These are phyloP conservation scores for Dictyostelium capitatum DNA, from an alignment of 78 protist genomes.

Conservation along the genomic window DNA sequence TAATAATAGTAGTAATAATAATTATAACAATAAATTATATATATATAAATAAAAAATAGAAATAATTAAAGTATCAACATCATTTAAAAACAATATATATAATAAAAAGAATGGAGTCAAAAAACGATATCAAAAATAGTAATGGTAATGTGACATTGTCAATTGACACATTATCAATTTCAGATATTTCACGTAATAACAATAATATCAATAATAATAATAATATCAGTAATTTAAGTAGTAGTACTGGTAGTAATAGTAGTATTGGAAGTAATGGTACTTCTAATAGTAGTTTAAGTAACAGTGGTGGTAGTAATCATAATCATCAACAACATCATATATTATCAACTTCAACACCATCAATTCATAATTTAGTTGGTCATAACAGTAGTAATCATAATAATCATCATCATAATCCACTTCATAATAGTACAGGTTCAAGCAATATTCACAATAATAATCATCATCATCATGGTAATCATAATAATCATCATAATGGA, in stretches of 20 bases:
- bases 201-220: too few species aligned
- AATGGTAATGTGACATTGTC: slow-evolving; percentile 3
- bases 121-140: slow-evolving; percentile 2
- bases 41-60: too few species aligned
- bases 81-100: neutral
- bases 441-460: neutral
- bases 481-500: neutral
- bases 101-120: neutral
- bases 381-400: neutral
- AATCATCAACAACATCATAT: neutral
- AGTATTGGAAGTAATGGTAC: too few species aligned
- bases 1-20: too few species aligned
- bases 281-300: too few species aligned
- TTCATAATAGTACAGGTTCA: neutral
- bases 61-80: too few species aligned
- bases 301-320: too few species aligned
- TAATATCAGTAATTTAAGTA: too few species aligned
- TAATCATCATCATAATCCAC: neutral
- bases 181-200: neutral
- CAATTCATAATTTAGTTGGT: neutral
- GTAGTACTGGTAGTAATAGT: too few species aligned
- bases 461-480: neutral
- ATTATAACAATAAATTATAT: too few species aligned
- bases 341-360: neutral
- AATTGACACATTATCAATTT: neutral